A percentile compares a stretch with the other conserved stretches of the same genome.
Conservation (phyloP, 176 grass and related monocot genomes). For the Chloris gayana region DNA sequence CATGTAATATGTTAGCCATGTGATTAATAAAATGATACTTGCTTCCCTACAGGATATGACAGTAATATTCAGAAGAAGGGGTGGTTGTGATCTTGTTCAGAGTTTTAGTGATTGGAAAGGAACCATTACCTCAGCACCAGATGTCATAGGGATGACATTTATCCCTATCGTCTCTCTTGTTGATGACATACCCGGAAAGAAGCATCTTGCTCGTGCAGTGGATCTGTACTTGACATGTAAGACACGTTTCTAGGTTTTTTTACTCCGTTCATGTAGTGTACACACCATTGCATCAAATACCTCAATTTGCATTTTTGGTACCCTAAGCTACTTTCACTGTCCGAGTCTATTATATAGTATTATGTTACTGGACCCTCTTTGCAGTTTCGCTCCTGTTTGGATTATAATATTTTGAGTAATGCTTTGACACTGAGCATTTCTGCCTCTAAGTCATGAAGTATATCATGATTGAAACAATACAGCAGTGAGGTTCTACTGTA, state of each 20-base stretch:
- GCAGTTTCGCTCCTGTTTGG: conserved; percentile 4
- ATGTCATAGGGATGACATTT: conserved; percentile 99
- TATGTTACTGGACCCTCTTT: background rate
- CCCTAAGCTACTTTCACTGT: conserved; percentile 2
- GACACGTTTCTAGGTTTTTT: conserved; percentile 36
- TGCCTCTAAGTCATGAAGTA: background rate
- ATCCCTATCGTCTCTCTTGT: conserved; percentile 85
- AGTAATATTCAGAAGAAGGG: conserved; percentile 98
- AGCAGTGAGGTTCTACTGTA: background rate
- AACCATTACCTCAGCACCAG: conserved; percentile 77
- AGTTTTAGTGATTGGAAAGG: conserved; percentile 77
- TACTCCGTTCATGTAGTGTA: conserved; percentile 5
- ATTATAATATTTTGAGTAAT: background rate
- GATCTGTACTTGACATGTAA: conserved; percentile 94
- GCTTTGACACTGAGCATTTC: background rate
- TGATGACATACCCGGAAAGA: conserved; percentile 66
- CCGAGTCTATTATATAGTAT: background rate
- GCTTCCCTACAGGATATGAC: conserved; percentile 80
- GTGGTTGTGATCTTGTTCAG: conserved; percentile 95
- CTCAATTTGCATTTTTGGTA: conserved; percentile 3
- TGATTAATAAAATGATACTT: conserved; percentile 16
- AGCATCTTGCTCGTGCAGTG: conserved; percentile 82
- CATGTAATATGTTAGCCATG: conserved; percentile 2
- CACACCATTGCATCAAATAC: background rate
- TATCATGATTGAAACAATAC: conserved; percentile 2